Base-by-base conservation (phyloP, 163 green algal species). In the Volvox carteri region DNA sequence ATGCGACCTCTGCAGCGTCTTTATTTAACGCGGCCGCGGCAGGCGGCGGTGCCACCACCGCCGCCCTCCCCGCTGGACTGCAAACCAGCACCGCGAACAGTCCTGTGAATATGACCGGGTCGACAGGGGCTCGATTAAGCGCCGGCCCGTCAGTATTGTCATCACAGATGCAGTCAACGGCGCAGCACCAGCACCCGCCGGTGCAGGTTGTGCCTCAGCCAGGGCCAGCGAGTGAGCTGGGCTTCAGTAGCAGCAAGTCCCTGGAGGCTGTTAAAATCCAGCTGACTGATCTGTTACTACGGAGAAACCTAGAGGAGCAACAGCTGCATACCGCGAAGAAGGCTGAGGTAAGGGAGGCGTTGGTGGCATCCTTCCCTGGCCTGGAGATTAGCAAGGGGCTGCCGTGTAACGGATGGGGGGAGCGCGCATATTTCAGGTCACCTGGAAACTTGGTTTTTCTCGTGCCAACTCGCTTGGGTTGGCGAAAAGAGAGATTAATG, bases 221-320 rank as follows among this genome's bases (percentile, higher is more conserved):
- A 30, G 60, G 60, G 60, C 28, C 60, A 28, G 23, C 3, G n/a
- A 25, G 60, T 72, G 25, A 72, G 14, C 35, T 46, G 19, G 33
- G 28, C 6, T 70, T 52, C 65, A 78, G 25, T 75, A 85, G 86
- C 86, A 75, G 33, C 88, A 62, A 65, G 30, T 85, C 68, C 4
- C 33, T 90, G 28, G 86, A 92, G 18, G 41, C 92, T 39, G 92
- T 93, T 84, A 92, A 92, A 78, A 72, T 92, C 73, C 92, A 95
- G 92, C 93, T 95, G 19, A 89, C 86, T 0, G 92, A 94, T 41
- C 78, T 95, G 72, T 87, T 95, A 72, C 30, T 93, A 30, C 90
- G 91, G 78, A 84, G 93, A 0, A 93, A 95, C 76, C 88, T 93
- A 86, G 90, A 94, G 80, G 86, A 95, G 92, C 86, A 92, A 62